Percentiles rank a stretch among this genome's conserved stretches.
These are phyloP conservation scores for Fusarium falciforme DNA, from an alignment of 2,329 filamentous ascomycete genomes.

Conservation along the genomic window DNA sequence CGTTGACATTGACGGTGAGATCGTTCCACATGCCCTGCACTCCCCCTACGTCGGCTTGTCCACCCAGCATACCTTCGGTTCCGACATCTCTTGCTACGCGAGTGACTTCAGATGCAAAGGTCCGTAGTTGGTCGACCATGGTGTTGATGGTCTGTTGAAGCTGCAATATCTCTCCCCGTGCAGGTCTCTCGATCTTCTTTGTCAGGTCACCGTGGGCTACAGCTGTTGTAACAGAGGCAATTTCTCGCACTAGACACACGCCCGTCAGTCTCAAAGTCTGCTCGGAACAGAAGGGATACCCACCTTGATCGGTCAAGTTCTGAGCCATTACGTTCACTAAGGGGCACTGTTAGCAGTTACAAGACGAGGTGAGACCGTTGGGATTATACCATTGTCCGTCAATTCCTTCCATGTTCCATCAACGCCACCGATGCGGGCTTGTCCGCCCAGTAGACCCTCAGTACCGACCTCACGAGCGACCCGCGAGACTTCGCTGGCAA, in stretches of 20 bases:
- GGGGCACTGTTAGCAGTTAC: constrained; percentile 17
- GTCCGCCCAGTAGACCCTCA: constrained; percentile 91
- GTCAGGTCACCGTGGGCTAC: constrained; percentile 86
- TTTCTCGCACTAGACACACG: constrained; percentile 74
- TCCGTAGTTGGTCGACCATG: constrained; percentile 87
- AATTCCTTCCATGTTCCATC: constrained; percentile 98
- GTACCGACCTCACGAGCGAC: constrained; percentile 96
- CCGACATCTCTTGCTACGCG: constrained; percentile 86
- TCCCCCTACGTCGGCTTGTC: constrained; percentile 84
- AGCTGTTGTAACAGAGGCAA: constrained; percentile 85
- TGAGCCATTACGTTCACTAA: constrained; percentile 85
- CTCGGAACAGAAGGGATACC: constrained; percentile 13
- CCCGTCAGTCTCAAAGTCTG: constrained; percentile 19
- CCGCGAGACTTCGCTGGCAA: constrained; percentile 94
- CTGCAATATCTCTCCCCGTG: constrained; percentile 84
- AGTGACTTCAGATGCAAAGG: constrained; percentile 86
- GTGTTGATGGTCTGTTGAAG: constrained; percentile 89
- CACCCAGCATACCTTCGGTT: constrained; percentile 84
- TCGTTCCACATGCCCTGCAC: constrained; percentile 93
- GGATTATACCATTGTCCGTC: constrained; percentile 78
- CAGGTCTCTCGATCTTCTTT: constrained; percentile 85
- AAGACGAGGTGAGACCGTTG: background rate
- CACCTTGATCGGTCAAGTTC: constrained; percentile 81
- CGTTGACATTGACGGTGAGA: constrained; percentile 86
- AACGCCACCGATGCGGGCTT: constrained; percentile 92